phyloP scores from a whole-genome alignment of 2,329 filamentous ascomycete species.

The Verticillium zaregamsianum region DNA sequence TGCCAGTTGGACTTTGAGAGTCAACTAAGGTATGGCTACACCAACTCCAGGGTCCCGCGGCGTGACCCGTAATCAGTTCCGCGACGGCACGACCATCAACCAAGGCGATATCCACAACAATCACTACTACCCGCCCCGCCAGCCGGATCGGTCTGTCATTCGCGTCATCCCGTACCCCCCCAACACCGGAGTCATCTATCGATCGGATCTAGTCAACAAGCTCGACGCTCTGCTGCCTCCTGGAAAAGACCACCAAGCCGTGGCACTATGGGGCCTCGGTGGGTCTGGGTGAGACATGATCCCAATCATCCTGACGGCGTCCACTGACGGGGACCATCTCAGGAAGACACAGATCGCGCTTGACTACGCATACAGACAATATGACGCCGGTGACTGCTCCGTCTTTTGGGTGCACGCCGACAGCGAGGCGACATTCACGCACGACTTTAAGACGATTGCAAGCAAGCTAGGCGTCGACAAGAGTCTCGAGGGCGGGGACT shows the following conservation, averaged over 20 bases:
- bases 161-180: slow-evolving; percentile 14
- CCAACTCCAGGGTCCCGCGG: background rate
- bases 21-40: background rate
- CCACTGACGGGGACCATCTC: background rate
- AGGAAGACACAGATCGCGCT: slow-evolving; percentile 34
- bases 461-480: slow-evolving; percentile 15
- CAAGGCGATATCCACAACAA: background rate
- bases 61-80: background rate
- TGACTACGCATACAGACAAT: slow-evolving; percentile 25
- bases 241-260: slow-evolving; percentile 9
- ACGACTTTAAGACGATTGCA: slow-evolving; percentile 25
- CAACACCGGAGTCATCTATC: slow-evolving; percentile 19
- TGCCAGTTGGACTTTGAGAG: too few relatives aligned
- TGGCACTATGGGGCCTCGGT: slow-evolving; percentile 21
- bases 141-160: background rate
- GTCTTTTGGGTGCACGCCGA: slow-evolving; percentile 34
- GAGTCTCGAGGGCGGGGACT: slow-evolving; percentile 14
- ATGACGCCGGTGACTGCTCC: slow-evolving; percentile 14
- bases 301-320: background rate
- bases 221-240: slow-evolving; percentile 16
- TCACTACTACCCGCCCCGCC: background rate
- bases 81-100: background rate
- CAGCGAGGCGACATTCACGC: slow-evolving; percentile 22
- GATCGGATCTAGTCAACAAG: slow-evolving; percentile 12
- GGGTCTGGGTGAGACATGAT: slow-evolving; percentile 19